Conservation (phyloP, 169 alveolate genomes). For the Cryptosporidium ubiquitum region DNA sequence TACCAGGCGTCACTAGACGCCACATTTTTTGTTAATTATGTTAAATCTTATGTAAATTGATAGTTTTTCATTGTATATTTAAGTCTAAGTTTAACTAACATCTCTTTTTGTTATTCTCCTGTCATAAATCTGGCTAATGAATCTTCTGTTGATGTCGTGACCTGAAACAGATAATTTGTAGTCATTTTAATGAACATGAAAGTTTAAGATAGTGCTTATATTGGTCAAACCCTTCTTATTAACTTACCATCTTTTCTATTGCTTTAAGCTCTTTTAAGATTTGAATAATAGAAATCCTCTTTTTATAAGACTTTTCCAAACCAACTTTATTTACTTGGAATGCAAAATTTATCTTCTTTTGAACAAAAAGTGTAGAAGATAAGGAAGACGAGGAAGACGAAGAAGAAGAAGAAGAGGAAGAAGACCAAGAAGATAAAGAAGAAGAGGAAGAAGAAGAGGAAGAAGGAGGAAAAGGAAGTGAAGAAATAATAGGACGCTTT, state of each 20-base stretch:
- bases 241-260: constrained; percentile 58
- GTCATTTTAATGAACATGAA: no score
- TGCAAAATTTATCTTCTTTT: not conserved
- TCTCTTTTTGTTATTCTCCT: constrained; percentile 21
- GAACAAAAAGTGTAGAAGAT: not conserved
- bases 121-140: constrained; percentile 57
- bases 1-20: constrained; percentile 76
- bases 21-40: constrained; percentile 4
- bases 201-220: not conserved
- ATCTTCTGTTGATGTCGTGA: constrained; percentile 36
- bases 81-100: no score
- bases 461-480: not conserved
- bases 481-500: not conserved
- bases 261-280: not conserved
- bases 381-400: not conserved
- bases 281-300: not conserved
- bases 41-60: no score
- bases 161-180: not conserved
- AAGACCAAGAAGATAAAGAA: not conserved
- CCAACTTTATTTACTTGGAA: not conserved
- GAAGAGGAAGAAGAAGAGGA: not conserved
- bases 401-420: not conserved
- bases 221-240: not conserved
- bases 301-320: not conserved
- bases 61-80: no score